Conservation (phyloP, 306 rosid species). For the Vicia villosa region DNA sequence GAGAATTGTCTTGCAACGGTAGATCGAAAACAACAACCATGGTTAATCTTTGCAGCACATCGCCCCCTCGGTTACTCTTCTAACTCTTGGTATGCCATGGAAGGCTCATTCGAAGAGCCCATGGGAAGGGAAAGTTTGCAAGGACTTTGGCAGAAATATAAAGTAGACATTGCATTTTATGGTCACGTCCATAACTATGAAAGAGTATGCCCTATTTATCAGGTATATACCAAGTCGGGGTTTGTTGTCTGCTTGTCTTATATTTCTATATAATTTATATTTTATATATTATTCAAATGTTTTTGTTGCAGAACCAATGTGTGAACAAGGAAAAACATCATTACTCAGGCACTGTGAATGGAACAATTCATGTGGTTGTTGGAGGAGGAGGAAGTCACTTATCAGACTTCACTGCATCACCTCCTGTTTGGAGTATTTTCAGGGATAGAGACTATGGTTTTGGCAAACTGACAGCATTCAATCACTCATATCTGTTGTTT, state of each 20-base stretch:
- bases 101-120: conserved; percentile 78
- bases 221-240: no score
- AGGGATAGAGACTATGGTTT: conserved; percentile 71
- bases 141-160: conserved; percentile 83
- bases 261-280: no score
- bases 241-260: no score
- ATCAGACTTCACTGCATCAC: conserved; percentile 42
- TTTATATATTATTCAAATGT: no score
- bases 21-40: conserved; percentile 79
- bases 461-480: conserved; percentile 75
- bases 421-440: conserved; percentile 66
- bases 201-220: conserved; percentile 83
- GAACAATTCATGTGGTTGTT: conserved; percentile 77
- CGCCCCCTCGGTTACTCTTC: conserved; percentile 82
- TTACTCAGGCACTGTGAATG: conserved; percentile 64
- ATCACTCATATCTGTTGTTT: conserved; percentile 61
- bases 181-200: conserved; percentile 92
- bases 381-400: conserved; percentile 78
- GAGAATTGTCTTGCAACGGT: conserved; percentile 79
- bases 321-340: conserved; percentile 50
- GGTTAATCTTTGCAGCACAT: conserved; percentile 89
- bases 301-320: conserved; percentile 74
- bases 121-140: conserved; percentile 90
- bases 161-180: conserved; percentile 79
- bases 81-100: conserved; percentile 56